Base-by-base conservation (phyloP, 139 green algal genomes). In the Chlorella sp. region DNA sequence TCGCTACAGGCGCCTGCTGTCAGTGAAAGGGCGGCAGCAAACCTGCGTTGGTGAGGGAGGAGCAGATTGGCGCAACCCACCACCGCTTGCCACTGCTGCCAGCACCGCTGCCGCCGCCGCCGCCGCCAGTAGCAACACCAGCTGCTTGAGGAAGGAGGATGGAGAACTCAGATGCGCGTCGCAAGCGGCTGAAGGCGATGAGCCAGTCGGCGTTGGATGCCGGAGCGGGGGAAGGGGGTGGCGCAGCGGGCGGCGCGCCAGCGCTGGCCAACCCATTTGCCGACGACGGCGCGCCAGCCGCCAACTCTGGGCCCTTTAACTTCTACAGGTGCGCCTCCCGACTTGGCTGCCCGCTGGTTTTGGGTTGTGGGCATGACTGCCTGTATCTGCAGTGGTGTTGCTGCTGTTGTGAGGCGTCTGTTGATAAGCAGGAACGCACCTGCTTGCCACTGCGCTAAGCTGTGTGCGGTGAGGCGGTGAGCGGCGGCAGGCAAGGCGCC, bases 121-220 rank as follows among this genome's bases (percentile, higher is more conserved):
- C n/a, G 73, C 75, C 36, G 14, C 24, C 37, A 42, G 77, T 57
- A 16, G 71, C 71, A 21, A 40, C 22, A 36, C 68, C 68, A 18
- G 68, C 71, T 40, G 71, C 12, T 30, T 40, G 30, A 15, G 1
- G 32, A 34, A 40, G 3, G 7, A 40, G 71, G 15, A 68, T 68
- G 42, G 81, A 88, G 30, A 42, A 14, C 24, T 60, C 85, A 12
- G 88, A 92, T 9, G 88, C 85, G 14, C 80, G 91, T 32, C 81
- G 91, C 57, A 92, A 92, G n/a, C 88, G 91, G 1, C 82, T 93
- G 11, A 91, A 90, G 75, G 85, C 85, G 4, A 34, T 85, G 34
- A 42, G n/a, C 21, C 80, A 89, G 36, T 79, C 83, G 34, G 75
- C 69, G 19, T 73, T 53, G 37, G 82, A 86, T 66, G 68, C 1